Base-by-base conservation (phyloP, 371 early-diverging fungal species). In the Mortierella sp. region DNA sequence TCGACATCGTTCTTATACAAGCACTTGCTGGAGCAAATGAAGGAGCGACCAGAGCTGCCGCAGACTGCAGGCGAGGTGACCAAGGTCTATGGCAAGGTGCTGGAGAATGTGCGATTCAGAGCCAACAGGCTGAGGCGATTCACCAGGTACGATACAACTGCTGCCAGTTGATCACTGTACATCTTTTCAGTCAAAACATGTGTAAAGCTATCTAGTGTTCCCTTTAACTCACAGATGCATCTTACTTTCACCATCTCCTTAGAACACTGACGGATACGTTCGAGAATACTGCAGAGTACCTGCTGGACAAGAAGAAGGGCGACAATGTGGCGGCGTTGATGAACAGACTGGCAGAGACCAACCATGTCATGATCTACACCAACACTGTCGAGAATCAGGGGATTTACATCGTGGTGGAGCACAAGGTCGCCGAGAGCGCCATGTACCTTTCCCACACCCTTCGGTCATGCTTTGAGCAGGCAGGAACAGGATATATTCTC, bases 241-340 rank as follows among this genome's bases (percentile, higher is more conserved):
- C n/a, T n/a, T n/a, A n/a, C n/a, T n/a, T n/a, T n/a, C n/a, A n/a
- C n/a, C n/a, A n/a, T n/a, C 4, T 24, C 22, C 11, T 22, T 67
- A 92, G 91, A 64, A 89, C 89, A 4, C 89, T 95, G 71, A 92
- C 90, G 47, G 85, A 87, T 6, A 90, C 92, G 7, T 90, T 94
- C 52, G 95, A 95, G 73, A 94, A 94, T 81, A 88, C 94, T 6
- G 90, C 94, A 4, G 95, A 95, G 80, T 95, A 94, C 70, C 84
- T 88, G 11, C 85, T 95, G 37, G 90, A 91, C 66, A 78, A 55
- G 68, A 83, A 78, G 64, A 71, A 72, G 68, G 85, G 80, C 52
- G 90, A 86, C 34, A 89, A 80, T 67, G 80, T 87, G 76, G 89
- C 85, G 13, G 78, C 82, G 14, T 78, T 94, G 65, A 85, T 94